Conservation (phyloP, 1,284 basidiomycete genomes). For the Rhodotorula sp. region DNA sequence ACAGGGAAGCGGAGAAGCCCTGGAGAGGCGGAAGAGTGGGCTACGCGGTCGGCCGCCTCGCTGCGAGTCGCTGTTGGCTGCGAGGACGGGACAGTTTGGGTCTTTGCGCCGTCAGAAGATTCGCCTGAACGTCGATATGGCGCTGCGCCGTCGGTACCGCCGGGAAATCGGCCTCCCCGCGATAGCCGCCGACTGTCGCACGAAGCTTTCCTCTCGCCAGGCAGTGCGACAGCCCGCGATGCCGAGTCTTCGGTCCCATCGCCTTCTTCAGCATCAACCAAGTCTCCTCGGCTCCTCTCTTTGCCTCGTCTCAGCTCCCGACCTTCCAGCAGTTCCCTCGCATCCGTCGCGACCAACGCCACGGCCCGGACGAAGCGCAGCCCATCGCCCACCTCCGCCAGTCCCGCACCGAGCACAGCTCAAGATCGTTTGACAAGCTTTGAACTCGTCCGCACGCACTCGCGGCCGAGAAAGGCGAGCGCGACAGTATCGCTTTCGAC, state of each 20-base stretch:
- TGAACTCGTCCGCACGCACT: background rate
- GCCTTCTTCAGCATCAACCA: background rate
- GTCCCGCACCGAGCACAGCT: too few species aligned
- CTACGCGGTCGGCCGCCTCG: background rate
- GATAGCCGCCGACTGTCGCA: background rate
- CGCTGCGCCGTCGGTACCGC: background rate
- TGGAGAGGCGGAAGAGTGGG: too few species aligned
- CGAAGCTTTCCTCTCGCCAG: background rate
- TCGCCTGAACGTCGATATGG: background rate
- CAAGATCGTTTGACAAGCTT: background rate
- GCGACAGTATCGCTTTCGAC: constrained; percentile 37
- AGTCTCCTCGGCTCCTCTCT: background rate
- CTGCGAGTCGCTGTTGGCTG: constrained; percentile 27
- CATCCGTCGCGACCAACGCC: background rate
- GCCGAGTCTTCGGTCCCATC: background rate
- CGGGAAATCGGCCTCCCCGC: background rate
- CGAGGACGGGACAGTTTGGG: constrained; percentile 33
- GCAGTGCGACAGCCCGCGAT: background rate
- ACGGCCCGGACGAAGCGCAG: background rate
- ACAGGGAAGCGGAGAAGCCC: background rate
- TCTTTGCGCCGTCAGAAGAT: constrained; percentile 21
- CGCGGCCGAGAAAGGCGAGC: constrained; percentile 34
- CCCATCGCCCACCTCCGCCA: background rate
- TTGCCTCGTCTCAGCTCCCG: background rate
- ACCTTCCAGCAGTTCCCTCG: constrained; percentile 10